Conservation (phyloP, 257 asterid species). For the Catharanthus roseus region DNA sequence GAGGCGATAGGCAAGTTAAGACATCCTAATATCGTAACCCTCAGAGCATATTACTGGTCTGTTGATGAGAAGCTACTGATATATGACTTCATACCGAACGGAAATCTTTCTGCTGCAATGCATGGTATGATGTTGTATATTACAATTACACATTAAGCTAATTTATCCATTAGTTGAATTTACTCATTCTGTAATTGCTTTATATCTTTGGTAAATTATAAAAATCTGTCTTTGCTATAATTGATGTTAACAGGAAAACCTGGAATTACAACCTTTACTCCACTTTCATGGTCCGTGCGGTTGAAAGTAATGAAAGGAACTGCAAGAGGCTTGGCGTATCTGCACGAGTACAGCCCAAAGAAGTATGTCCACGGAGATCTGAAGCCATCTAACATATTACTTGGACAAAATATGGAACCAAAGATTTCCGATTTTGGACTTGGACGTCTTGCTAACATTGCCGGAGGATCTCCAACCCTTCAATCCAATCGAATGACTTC, state of each 20-base stretch:
- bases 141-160: not conserved
- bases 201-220: not conserved
- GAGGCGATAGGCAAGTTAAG: conserved; percentile 88
- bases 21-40: conserved; percentile 70
- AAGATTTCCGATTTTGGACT: conserved; percentile 87
- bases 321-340: conserved; percentile 65
- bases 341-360: conserved; percentile 88
- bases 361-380: conserved; percentile 91
- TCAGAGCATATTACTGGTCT: conserved; percentile 92
- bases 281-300: conserved; percentile 65
- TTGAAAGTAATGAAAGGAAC: conserved; percentile 80
- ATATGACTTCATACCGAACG: conserved; percentile 69
- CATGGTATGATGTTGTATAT: conserved; percentile 45
- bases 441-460: conserved; percentile 78
- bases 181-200: not conserved
- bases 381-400: conserved; percentile 83
- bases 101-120: conserved; percentile 71
- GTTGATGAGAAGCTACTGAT: conserved; percentile 86
- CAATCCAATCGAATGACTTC: conserved; percentile 51
- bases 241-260: conserved; percentile 52
- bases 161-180: not conserved
- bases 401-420: conserved; percentile 72
- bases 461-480: conserved; percentile 62
- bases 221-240: not conserved
- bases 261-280: conserved; percentile 53